Base-by-base conservation (phyloP, 202 grass and related monocot species). In the Sporobolus alterniflorus region DNA sequence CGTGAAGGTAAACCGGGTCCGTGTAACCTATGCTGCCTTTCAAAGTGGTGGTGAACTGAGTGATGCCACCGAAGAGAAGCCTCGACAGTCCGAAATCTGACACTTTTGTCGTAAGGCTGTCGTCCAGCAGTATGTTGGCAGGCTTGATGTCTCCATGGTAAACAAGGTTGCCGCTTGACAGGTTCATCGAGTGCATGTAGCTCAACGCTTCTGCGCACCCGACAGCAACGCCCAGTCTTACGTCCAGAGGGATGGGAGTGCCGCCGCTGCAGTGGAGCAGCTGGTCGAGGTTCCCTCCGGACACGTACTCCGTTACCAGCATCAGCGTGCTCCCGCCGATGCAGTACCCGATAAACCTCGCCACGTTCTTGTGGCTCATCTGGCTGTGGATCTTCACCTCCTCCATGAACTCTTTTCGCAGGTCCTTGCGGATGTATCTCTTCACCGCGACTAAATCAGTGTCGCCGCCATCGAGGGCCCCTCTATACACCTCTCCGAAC, bases 91-190 rank as follows among this genome's bases (percentile, higher is more conserved):
- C 78, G 56, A 81, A 81, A 39, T 81, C 78, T 0, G 66, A 59
- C 21, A 81, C 29, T 59, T 70, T 81, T 10, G 90, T 80, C 69
- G 82, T 78, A 71, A 90, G 42, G 84, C 78, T 87, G 0, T 21
- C 71, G 64, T 90, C 84, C 31, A 92, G 40, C 75, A 92, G 90
- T 14, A 92, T 92, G 57, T 90, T 92, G 10, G 57, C 75, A 12
- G 90, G 90, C 69, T 92, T 92, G 59, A 92, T 70, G 76, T 92
- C 90, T 21, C 88, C 75, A 64, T 90, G 90, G 26, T 76, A 80
- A 24, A 90, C 65, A 36, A 79, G 63, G 22, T 30, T 84, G 32
- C 50, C 77, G 26, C 17, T 40, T 47, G 69, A 74, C 47, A 74
- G 22, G 75, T 75, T 69, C 69, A 68, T 63, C 2, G 77, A 86